Evolutionary conservation across 2,329 filamentous ascomycete genomes (phyloP).

Genomic region (Fusarium stilboides): DNA sequence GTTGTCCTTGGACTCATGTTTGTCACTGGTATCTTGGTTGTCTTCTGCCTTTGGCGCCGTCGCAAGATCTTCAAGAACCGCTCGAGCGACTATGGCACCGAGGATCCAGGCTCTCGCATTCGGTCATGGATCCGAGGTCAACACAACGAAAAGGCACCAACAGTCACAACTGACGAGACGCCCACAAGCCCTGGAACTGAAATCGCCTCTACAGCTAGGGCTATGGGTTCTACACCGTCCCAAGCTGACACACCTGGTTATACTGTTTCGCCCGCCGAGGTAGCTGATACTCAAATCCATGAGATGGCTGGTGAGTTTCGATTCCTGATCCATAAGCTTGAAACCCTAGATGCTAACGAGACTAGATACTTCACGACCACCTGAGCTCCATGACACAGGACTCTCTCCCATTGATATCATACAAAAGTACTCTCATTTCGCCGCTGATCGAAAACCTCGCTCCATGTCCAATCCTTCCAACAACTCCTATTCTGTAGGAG

Average conservation of each 20-base stretch:
- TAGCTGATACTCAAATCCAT: constrained; percentile 60
- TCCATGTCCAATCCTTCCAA: constrained; percentile 46
- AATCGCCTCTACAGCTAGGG: constrained; percentile 49
- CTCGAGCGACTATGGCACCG: constrained; percentile 58
- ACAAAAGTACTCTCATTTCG: constrained; percentile 52
- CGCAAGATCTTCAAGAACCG: constrained; percentile 59
- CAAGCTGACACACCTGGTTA: constrained; percentile 38
- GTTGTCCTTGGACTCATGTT: constrained; percentile 73
- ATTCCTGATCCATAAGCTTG: fast-evolving
- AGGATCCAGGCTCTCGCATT: constrained; percentile 65
- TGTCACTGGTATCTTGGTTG: constrained; percentile 66
- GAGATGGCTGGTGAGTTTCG: constrained; percentile 63
- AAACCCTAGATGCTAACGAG: constrained; percentile 6
- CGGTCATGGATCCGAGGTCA: constrained; percentile 68
- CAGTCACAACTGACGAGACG: constrained; percentile 62
- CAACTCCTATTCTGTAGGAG: constrained; percentile 44
- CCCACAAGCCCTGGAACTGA: constrained; percentile 59
- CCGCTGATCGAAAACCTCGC: constrained; percentile 24
- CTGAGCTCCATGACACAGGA: constrained; percentile 63
- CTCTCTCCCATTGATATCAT: constrained; percentile 59
- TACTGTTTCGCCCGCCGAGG: constrained; percentile 53
- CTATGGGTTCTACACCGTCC: constrained; percentile 18
- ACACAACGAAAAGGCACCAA: constrained; percentile 60
- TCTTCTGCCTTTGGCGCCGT: constrained; percentile 68
- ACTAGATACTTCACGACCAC: constrained; percentile 60